phyloP scores from a whole-genome alignment of 805 yeast species.

The Candida succiphila region DNA sequence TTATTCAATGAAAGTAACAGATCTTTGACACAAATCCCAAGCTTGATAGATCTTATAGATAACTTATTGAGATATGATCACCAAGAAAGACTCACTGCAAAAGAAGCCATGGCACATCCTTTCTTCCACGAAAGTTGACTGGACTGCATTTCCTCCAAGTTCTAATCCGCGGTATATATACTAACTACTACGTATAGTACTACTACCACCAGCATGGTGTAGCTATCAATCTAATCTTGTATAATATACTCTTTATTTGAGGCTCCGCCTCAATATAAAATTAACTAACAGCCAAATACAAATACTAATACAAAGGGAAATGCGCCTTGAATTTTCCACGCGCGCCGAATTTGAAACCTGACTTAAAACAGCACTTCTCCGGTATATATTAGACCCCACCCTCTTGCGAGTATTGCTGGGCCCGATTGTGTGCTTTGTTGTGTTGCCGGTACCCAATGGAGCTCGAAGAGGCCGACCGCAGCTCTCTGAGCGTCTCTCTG shows the following conservation, averaged over 20 bases:
- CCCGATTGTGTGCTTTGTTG: too few species aligned
- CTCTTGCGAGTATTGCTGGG: too few species aligned
- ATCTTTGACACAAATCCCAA: conserved; percentile 54
- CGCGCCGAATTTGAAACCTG: too few species aligned
- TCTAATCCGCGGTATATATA: background rate
- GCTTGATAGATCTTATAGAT: conserved; percentile 70
- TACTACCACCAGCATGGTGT: background rate
- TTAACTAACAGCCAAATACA: background rate
- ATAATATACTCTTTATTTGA: background rate
- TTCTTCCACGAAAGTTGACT: background rate
- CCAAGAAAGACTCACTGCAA: conserved; percentile 79
- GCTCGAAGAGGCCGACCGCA: too few species aligned
- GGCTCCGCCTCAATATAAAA: background rate
- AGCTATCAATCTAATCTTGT: background rate
- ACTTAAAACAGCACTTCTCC: too few species aligned
- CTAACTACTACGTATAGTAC: background rate
- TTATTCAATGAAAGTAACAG: conserved; percentile 65
- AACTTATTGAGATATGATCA: conserved; percentile 78
- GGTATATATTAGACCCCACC: too few species aligned
- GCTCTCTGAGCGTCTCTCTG: too few species aligned
- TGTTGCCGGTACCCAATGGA: too few species aligned
- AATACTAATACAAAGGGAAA: background rate
- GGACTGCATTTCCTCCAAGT: too few species aligned
- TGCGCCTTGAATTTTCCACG: too few species aligned
- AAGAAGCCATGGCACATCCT: conserved; percentile 70